Percentiles rank a stretch among this genome's conserved stretches.
Conservation (phyloP, 2,329 filamentous ascomycete species). For the Monilinia aucupariae region DNA sequence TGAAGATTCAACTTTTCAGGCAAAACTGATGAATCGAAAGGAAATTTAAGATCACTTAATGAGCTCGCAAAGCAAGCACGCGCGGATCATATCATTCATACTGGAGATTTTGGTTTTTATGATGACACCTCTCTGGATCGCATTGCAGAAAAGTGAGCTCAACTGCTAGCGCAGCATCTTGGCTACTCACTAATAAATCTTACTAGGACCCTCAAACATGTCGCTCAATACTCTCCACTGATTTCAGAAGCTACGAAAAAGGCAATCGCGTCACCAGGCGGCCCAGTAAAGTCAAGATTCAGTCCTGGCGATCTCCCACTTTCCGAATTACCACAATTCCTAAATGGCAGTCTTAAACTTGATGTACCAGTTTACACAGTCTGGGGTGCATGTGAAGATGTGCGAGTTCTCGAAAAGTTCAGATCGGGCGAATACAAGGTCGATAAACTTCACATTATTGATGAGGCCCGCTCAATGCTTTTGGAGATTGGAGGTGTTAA, state of each 20-base stretch:
- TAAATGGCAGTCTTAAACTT: slow-evolving; percentile 82
- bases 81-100: slow-evolving; percentile 97
- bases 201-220: slow-evolving; percentile 86
- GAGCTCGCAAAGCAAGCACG: slow-evolving; percentile 91
- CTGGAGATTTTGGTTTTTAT: slow-evolving; percentile 98
- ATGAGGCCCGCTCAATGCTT: slow-evolving; percentile 93
- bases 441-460: slow-evolving; percentile 94
- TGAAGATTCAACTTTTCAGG: slow-evolving; percentile 12
- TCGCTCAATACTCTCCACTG: slow-evolving; percentile 95
- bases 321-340: slow-evolving; percentile 84
- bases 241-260: slow-evolving; percentile 74
- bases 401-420: slow-evolving; percentile 94
- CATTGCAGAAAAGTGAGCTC: slow-evolving; percentile 88
- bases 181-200: slow-evolving; percentile 26
- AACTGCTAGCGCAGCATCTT: slow-evolving; percentile 4
- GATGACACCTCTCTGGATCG: slow-evolving; percentile 92
- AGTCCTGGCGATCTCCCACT: slow-evolving; percentile 76
- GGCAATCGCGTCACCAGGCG: slow-evolving; percentile 59
- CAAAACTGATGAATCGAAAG: slow-evolving; percentile 44
- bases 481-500: slow-evolving; percentile 94
- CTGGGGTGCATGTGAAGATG: slow-evolving; percentile 98
- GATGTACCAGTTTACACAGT: slow-evolving; percentile 98
- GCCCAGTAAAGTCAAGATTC: slow-evolving; percentile 82
- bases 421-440: slow-evolving; percentile 97
- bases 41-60: slow-evolving; percentile 91